Evolutionary conservation across 2,329 filamentous ascomycete species (phyloP).

Genomic region (Polychaeton citri): DNA sequence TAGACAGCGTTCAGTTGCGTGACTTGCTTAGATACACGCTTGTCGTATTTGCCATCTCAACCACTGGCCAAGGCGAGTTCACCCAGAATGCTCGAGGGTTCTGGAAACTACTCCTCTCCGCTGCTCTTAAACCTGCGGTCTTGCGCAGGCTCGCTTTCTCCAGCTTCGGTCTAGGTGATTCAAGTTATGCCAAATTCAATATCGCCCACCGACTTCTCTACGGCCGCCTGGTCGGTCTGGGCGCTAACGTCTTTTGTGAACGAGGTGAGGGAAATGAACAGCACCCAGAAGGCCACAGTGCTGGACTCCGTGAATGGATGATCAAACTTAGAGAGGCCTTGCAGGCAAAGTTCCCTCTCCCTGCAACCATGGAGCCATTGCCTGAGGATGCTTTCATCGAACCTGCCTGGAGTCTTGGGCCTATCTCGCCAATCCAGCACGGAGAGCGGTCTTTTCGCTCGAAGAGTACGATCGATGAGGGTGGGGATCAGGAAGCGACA

Average conservation of each 20-base stretch:
- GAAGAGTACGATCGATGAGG: background rate
- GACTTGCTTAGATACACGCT: conserved; percentile 37
- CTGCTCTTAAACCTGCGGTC: conserved; percentile 59
- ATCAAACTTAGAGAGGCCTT: conserved; percentile 53
- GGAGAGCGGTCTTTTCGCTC: too few relatives aligned
- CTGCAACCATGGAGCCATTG: conserved; percentile 54
- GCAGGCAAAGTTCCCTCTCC: conserved; percentile 54
- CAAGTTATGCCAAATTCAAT: conserved; percentile 87
- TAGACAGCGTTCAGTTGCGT: conserved; percentile 57
- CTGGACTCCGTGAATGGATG: conserved; percentile 22
- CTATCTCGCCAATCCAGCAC: too few relatives aligned
- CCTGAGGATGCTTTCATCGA: conserved; percentile 61
- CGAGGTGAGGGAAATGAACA: conserved; percentile 86
- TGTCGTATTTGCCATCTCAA: conserved; percentile 73
- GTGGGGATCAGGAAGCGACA: conserved; percentile 1
- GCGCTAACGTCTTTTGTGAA: conserved; percentile 61
- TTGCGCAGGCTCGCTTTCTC: conserved; percentile 60
- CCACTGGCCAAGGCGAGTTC: conserved; percentile 88
- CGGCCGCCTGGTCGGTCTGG: conserved; percentile 71
- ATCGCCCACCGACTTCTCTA: conserved; percentile 82
- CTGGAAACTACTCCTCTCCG: conserved; percentile 74
- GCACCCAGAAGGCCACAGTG: conserved; percentile 68
- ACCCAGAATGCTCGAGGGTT: conserved; percentile 70
- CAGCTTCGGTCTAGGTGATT: conserved; percentile 85
- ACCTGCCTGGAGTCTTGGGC: conserved; percentile 54